These are phyloP conservation scores for Tylopilus orsonianus DNA, from an alignment of 1,284 basidiomycete genomes.

Conservation along the genomic window DNA sequence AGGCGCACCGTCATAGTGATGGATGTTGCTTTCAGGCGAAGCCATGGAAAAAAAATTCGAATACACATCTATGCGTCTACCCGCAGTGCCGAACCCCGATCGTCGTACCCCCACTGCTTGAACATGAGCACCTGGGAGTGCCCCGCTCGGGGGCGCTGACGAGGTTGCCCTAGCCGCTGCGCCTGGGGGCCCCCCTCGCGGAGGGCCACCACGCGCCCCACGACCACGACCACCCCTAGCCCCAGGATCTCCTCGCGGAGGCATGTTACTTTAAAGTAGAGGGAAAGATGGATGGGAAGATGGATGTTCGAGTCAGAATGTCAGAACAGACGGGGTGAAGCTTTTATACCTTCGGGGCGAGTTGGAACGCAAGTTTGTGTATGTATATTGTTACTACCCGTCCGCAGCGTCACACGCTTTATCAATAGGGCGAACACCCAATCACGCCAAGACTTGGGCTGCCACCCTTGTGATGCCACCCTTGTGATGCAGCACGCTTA, in stretches of 20 bases:
- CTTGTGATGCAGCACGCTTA: no score
- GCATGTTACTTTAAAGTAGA: constrained; percentile 22
- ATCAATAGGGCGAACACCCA: constrained; percentile 22
- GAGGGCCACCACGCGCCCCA: constrained; percentile 28
- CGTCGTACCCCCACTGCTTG: constrained; percentile 63
- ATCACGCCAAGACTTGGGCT: background rate
- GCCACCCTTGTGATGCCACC: no score
- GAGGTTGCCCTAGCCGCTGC: constrained; percentile 33
- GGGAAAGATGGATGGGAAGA: constrained; percentile 7
- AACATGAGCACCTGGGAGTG: constrained; percentile 45
- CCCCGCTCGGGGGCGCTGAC: constrained; percentile 34
- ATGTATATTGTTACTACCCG: no score
- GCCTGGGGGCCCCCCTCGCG: constrained; percentile 31
- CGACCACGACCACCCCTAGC: constrained; percentile 25
- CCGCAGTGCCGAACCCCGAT: constrained; percentile 58
- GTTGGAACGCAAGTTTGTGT: constrained; percentile 27
- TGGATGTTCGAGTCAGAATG: constrained; percentile 23
- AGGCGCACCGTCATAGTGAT: constrained; percentile 72
- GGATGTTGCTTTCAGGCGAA: constrained; percentile 60
- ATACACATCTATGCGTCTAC: constrained; percentile 49
- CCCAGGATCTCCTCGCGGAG: constrained; percentile 26
- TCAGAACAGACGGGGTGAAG: constrained; percentile 3
- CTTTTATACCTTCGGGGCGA: constrained; percentile 22
- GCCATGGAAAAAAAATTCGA: constrained; percentile 66
- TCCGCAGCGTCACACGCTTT: constrained; percentile 13